Base-by-base conservation (phyloP, 345 rosid species). In the Psidium guajava region DNA sequence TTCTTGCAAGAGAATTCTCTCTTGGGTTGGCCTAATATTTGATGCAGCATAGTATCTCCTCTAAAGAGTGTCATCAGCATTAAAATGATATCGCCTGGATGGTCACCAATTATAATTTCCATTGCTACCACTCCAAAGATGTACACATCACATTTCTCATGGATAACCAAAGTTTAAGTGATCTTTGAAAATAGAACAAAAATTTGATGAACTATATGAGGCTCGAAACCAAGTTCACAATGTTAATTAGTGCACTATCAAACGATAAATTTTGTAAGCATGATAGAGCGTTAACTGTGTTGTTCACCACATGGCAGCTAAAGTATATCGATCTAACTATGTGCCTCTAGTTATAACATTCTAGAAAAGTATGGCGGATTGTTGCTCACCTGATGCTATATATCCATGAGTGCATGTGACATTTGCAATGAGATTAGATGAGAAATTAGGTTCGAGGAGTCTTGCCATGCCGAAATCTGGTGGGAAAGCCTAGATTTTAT, bases 121-220 rank as follows among this genome's bases (percentile, higher is more conserved):
- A 89, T 57, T 6, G 77, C 44, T 27, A 89, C 83, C 6, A 89
- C 88, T 36, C 91, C 89, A 44, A 87, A 87, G 57, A 89, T 89
- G 7, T 86, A 89, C 3, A 86, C 86, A 18, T 89, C 91, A 8
- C 86, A 82, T 54, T 89, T 89, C 88, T 89, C 86, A 13, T 77
- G 86, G 11, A 86, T 57, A 32, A 64, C 32, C 89, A 87, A 59
- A n/a, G 85, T 84, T 80, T 86, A 89, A n/a, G 89, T 88, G 11
- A 89, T 74, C 83, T 89, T 88, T 89, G 54, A 64, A 64, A 64
- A 16, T 16, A 64, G 75, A 64, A 64, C 42, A 64, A 15, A 28
- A 32, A 16, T 22, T 64, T 3, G 1, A 52, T 20, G 22, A 25
- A 54, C 4, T 11, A 82, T 15, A 54, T 64, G 75, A 64, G 75